Base-by-base conservation (phyloP, 2,329 filamentous ascomycete species). In the Cladorrhinum sp. region DNA sequence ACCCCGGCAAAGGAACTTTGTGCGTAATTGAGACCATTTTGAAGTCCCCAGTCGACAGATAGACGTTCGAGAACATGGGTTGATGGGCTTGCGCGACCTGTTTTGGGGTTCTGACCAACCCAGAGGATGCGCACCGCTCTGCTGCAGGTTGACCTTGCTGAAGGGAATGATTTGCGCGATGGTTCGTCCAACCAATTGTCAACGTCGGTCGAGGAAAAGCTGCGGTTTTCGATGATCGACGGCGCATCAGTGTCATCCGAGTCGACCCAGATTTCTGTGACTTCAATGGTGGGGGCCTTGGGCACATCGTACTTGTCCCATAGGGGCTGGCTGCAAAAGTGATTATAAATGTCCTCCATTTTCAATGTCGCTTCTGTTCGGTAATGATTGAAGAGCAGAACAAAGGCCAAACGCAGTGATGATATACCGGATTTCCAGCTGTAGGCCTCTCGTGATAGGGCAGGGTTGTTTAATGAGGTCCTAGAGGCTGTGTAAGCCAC, bases 1-100 rank as follows among this genome's bases (percentile, higher is more conserved):
- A 75, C 67, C 7, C 74, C 75, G 2, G 73, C 72, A 45, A 75
- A 66, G 59, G 68, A 72, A 50, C 70, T 74, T 13, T 69, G 67
- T 12, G 72, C 70, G 58, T 77, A 77, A 62, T 63, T 58, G 32
- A 61, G 58, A 2, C 51, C 65, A 3, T 60, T 45, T 3, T 52
- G 22, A 10, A 67, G 51, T 7, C 45, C 22, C 65, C 65, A 67
- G 13, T 45, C 45, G 6, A 49, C 53, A 1, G 62, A 51, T 16
- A 67, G 25, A 1, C 32, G 58, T 2, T 63, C 50, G 24, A 67
- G 58, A 0, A 53, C 41, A 2, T 51, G 55, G 2, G 58, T 56
- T 3, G 64, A 64, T 10, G 65, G 65, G 27, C 58, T 57, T 2
- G 29, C 18, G 6, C 62, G 64, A 3, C 9, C 29, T 10, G 23